Conservation (phyloP, 2,329 filamentous ascomycete species). For the Colletotrichum magnum region DNA sequence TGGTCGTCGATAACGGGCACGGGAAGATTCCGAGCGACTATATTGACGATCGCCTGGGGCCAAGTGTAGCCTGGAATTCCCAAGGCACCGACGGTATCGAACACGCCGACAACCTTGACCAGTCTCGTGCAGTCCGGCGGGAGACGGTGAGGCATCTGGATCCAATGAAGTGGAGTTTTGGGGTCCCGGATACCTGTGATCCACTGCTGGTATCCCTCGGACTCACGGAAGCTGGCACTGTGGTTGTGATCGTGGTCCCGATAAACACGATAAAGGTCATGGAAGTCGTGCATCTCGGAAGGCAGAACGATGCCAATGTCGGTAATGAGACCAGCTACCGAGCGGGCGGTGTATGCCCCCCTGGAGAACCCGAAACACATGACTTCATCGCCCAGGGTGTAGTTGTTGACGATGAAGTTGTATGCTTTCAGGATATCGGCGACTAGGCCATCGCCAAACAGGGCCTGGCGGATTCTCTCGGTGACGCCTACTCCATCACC, state of each 20-base stretch:
- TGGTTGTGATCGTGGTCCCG: neutral
- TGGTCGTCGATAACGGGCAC: slow-evolving; percentile 1
- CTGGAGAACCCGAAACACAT: slow-evolving; percentile 56
- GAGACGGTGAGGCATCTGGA: neutral
- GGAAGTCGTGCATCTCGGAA: slow-evolving; percentile 39
- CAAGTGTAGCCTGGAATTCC: slow-evolving; percentile 13
- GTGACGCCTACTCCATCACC: neutral
- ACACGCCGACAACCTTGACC: slow-evolving; percentile 30
- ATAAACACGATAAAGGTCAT: neutral
- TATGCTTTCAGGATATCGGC: slow-evolving; percentile 49
- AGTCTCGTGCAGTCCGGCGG: slow-evolving; percentile 16
- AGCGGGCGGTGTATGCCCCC: slow-evolving; percentile 57
- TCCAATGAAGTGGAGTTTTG: neutral
- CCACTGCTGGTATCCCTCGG: neutral
- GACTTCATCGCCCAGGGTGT: slow-evolving; percentile 52
- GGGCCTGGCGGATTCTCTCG: neutral
- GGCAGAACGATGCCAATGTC: slow-evolving; percentile 43
- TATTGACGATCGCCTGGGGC: neutral
- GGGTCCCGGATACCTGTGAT: neutral
- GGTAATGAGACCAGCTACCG: slow-evolving; percentile 54
- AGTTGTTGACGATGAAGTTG: slow-evolving; percentile 56
- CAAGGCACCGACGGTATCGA: slow-evolving; percentile 36
- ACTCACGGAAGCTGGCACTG: slow-evolving; percentile 2
- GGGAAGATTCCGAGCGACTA: neutral
- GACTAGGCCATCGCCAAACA: slow-evolving; percentile 4